A percentile compares a stretch with the other conserved stretches of the same genome.
Evolutionary conservation across 1,284 basidiomycete genomes (phyloP).

Genomic region (Cryptococcus depauperatus): DNA sequence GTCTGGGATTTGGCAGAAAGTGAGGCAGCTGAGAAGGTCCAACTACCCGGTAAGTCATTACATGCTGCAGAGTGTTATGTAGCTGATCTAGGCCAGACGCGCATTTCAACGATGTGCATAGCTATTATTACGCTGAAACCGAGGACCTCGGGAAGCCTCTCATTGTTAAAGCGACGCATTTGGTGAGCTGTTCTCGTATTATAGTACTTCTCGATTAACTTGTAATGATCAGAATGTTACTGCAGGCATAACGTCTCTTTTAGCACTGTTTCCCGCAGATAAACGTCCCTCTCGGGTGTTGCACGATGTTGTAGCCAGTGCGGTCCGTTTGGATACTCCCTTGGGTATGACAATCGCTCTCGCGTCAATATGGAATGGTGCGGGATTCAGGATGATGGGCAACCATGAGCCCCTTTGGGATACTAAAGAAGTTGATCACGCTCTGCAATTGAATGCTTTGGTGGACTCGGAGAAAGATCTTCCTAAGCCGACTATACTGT

Average conservation of each 20-base stretch:
- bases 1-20: slow-evolving; percentile 34
- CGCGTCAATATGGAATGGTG: slow-evolving; percentile 37
- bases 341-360: slow-evolving; percentile 42
- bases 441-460: slow-evolving; percentile 20
- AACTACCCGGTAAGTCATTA: slow-evolving; percentile 9
- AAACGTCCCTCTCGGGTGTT: slow-evolving; percentile 34
- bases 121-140: slow-evolving; percentile 28
- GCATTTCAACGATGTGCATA: slow-evolving; percentile 26
- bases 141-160: slow-evolving; percentile 5
- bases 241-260: slow-evolving; percentile 40
- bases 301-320: slow-evolving; percentile 35
- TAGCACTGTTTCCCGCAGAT: slow-evolving; percentile 43
- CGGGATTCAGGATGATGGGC: slow-evolving; percentile 36
- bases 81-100: slow-evolving; percentile 7
- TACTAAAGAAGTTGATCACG: slow-evolving; percentile 15
- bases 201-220: slow-evolving; percentile 1
- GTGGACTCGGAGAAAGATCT: slow-evolving; percentile 10
- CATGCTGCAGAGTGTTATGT: background rate
- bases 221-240: slow-evolving; percentile 37
- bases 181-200: slow-evolving; percentile 16
- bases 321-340: slow-evolving; percentile 34
- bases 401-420: slow-evolving; percentile 19
- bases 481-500: slow-evolving; percentile 33
- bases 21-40: slow-evolving; percentile 3
- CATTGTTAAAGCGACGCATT: slow-evolving; percentile 34